phyloP scores from a whole-genome alignment of 164 flowering plant genomes.

The Pachysandra terminalis region DNA sequence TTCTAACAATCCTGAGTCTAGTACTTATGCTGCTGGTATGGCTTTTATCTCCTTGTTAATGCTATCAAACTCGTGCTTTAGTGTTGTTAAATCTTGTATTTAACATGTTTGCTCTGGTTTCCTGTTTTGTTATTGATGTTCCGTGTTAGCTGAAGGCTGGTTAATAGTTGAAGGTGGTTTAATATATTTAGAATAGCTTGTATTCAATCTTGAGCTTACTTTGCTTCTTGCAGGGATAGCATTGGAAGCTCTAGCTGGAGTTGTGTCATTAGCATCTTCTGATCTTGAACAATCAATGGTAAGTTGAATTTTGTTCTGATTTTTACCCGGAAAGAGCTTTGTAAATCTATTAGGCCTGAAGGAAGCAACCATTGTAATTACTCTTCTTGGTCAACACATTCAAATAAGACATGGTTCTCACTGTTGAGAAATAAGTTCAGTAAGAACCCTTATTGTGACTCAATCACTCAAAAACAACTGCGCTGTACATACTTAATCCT shows the following conservation, averaged over 20 bases:
- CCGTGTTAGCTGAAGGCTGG: background rate
- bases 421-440: too few species aligned
- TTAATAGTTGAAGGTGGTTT: background rate
- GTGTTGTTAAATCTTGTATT: background rate
- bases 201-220: background rate
- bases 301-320: constrained; percentile 15
- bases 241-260: constrained; percentile 83
- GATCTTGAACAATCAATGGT: constrained; percentile 83
- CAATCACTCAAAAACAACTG: too few species aligned
- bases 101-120: background rate
- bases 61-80: background rate
- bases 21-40: too few species aligned
- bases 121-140: background rate
- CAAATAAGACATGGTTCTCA: background rate
- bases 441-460: too few species aligned
- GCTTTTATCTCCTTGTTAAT: background rate
- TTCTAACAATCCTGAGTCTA: too few species aligned
- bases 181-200: background rate
- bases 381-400: too few species aligned
- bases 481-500: too few species aligned
- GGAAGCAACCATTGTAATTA: background rate
- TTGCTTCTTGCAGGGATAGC: constrained; percentile 62
- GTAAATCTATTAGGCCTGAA: background rate
- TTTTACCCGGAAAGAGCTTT: background rate
- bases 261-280: constrained; percentile 67